Base-by-base conservation (phyloP, 176 grass and related monocot genomes). In the Alopecurus myosuroides region DNA sequence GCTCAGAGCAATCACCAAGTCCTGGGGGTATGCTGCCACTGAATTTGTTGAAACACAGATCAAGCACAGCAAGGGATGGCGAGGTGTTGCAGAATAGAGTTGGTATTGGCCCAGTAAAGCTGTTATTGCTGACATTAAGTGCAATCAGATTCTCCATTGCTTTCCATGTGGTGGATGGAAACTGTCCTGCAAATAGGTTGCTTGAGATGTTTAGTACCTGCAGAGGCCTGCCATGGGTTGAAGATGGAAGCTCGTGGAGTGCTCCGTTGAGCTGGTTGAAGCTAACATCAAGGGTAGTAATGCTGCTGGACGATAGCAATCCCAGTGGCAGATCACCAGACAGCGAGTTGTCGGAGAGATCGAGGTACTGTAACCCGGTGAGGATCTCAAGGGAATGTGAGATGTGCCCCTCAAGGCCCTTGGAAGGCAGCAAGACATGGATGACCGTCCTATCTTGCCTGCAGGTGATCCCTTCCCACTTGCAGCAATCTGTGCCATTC, bases 91-190 rank as follows among this genome's bases (percentile, higher is more conserved):
- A 85, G 1, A 85, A 34, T 30, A 25, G 40, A 26, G 36, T 73
- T 6, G 42, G 85, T 55, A 91, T 67, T 3, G 31, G 4, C 40
- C 85, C 81, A 36, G 66, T 42, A 26, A 91, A 88, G 9, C 85
- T 91, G 55, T 91, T 91, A 4, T 88, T 88, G 40, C 89, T 90
- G 44, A 60, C 85, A 37, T 90, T 90, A 22, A 90, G 74, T 25
- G 46, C 20, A 14, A 41, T 57, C 45, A 87, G 57, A 83, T 87
- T 90, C 23, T 22, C 70, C 72, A 71, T 83, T 12, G 23, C 13
- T 31, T 64, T 39, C 70, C 84, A 51, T 36, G 36, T 40, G 82
- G 30, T 57, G 60, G 63, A 83, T 64, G 85, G 88, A 31, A 90
- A 90, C 22, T 58, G 45, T 70, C 84, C 84, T 13, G 79, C 63